These are phyloP conservation scores for Pisolithus microcarpus DNA, from an alignment of 768 basidiomycete species.

Conservation along the genomic window DNA sequence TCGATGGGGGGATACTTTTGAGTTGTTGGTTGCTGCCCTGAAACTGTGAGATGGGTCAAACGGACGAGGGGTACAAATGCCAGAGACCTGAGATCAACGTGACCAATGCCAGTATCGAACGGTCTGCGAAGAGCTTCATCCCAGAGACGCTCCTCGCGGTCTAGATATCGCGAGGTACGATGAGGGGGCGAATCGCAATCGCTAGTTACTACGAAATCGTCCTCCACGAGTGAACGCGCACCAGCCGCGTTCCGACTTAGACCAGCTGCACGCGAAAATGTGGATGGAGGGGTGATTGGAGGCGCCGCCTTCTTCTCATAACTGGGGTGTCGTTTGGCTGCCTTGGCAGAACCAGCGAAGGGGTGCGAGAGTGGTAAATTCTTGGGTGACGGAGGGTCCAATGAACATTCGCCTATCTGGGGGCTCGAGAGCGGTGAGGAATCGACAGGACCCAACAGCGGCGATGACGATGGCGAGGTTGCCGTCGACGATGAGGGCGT, in stretches of 20 bases:
- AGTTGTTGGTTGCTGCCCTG: conserved; percentile 32
- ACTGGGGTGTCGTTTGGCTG: conserved; percentile 33
- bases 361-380: conserved; percentile 32
- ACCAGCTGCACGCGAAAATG: conserved; percentile 11
- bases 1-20: conserved; percentile 42
- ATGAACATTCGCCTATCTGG: conserved; percentile 16
- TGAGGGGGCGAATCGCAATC: conserved; percentile 3
- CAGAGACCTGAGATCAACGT: conserved; percentile 49
- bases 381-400: conserved; percentile 26
- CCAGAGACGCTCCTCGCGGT: conserved; percentile 38
- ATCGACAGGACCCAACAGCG: conserved; percentile 29
- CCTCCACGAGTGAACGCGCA: conserved; percentile 21
- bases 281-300: conserved; percentile 18
- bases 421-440: conserved; percentile 34
- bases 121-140: conserved; percentile 37
- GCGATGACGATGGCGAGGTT: conserved; percentile 47
- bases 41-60: conserved; percentile 8
- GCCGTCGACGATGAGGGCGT: neutral
- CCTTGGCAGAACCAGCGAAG: conserved; percentile 53
- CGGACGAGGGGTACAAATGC: conserved; percentile 9
- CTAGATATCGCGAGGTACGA: conserved; percentile 14
- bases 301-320: conserved; percentile 35
- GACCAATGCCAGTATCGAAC: conserved; percentile 42
- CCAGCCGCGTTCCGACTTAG: conserved; percentile 4
- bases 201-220: conserved; percentile 13